Percentiles rank a stretch among this genome's conserved stretches.
Conservation (phyloP, 2,329 filamentous ascomycete genomes). For the Emericellopsis cladophorae region DNA sequence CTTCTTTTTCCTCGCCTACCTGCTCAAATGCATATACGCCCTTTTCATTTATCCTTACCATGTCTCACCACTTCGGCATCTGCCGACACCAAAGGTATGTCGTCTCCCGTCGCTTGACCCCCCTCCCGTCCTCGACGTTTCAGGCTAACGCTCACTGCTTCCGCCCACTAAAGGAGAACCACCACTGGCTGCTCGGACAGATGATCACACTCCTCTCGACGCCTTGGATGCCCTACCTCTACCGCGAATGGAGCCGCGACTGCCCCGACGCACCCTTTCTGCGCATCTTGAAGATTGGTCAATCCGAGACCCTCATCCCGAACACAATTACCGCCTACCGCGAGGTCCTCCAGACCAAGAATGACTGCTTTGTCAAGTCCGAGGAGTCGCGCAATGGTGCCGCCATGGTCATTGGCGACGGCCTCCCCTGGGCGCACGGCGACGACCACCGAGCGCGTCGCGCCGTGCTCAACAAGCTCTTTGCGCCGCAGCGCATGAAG, state of each 20-base stretch:
- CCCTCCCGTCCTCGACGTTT: not conserved
- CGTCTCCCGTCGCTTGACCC: not conserved
- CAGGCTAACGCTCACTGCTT: not conserved
- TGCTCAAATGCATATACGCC: constrained; percentile 16
- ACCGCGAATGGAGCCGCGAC: constrained; percentile 9
- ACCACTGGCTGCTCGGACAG: constrained; percentile 22
- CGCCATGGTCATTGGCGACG: constrained; percentile 14
- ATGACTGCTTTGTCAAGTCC: constrained; percentile 12
- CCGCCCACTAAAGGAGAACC: constrained; percentile 1
- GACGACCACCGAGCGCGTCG: constrained; percentile 20
- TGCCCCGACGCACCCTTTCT: constrained; percentile 8
- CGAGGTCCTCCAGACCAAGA: constrained; percentile 13
- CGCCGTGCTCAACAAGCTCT: constrained; percentile 18
- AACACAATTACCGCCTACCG: constrained; percentile 7
- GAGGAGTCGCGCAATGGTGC: constrained; percentile 11
- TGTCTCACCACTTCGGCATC: constrained; percentile 27
- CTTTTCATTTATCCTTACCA: constrained; percentile 27
- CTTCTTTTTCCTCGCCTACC: constrained; percentile 2
- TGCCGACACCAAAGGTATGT: constrained; percentile 28
- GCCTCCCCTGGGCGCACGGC: constrained; percentile 20
- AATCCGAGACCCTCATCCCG: constrained; percentile 7
- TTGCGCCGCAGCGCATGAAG: constrained; percentile 15
- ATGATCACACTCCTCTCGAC: constrained; percentile 15
- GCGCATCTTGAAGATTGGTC: constrained; percentile 7
- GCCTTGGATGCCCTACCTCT: constrained; percentile 13